Conservation (phyloP, 2,329 filamentous ascomycete species). For the Fusarium subglutinans region DNA sequence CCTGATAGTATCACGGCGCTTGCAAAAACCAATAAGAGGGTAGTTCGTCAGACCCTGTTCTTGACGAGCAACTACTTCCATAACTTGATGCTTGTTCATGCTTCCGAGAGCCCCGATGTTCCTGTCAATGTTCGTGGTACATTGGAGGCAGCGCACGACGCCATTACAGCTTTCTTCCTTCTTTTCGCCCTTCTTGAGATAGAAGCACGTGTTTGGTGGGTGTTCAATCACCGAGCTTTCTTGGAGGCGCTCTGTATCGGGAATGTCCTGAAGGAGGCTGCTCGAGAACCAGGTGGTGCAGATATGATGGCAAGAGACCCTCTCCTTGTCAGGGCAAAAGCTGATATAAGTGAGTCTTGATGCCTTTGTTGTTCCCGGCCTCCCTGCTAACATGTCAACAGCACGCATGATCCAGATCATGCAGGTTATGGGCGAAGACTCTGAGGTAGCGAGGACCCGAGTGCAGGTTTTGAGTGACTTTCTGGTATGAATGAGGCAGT, state of each 20-base stretch:
- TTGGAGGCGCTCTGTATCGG: conserved; percentile 78
- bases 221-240: conserved; percentile 83
- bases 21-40: conserved; percentile 68
- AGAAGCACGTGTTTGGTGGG: conserved; percentile 85
- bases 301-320: conserved; percentile 63
- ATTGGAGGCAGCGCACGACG: conserved; percentile 79
- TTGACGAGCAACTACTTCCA: conserved; percentile 86
- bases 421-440: conserved; percentile 66
- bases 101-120: conserved; percentile 72
- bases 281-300: conserved; percentile 55
- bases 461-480: conserved; percentile 68
- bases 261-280: conserved; percentile 64
- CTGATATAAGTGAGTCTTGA: conserved; percentile 65
- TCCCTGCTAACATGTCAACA: conserved; percentile 42
- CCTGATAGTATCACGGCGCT: conserved; percentile 66
- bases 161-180: conserved; percentile 78
- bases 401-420: conserved; percentile 72
- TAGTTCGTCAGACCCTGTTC: conserved; percentile 79
- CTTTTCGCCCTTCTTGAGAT: conserved; percentile 73
- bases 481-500: conserved; percentile 40
- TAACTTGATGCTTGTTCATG: conserved; percentile 81
- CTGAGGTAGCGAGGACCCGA: conserved; percentile 67
- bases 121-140: conserved; percentile 74
- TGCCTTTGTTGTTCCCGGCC: neutral
- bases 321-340: conserved; percentile 66